These are phyloP conservation scores for Debaryomyces subglobosus DNA, from an alignment of 1,139 yeast genomes.

Conservation along the genomic window DNA sequence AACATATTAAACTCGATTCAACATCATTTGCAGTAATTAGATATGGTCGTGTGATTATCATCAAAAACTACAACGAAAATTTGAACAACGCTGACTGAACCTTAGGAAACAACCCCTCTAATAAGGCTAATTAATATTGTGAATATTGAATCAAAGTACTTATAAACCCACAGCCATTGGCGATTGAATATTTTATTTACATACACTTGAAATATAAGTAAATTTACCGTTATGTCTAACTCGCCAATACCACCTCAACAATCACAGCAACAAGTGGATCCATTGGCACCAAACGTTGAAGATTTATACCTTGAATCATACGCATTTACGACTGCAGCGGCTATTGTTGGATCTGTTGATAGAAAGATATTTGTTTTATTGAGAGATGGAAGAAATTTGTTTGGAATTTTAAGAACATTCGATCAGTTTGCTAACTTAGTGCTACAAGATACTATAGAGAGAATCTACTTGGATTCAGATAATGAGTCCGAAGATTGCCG, in stretches of 20 bases:
- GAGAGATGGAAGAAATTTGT: conserved; percentile 86
- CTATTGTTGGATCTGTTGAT: conserved; percentile 91
- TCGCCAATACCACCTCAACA: conserved; percentile 21
- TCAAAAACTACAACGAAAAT: conserved; percentile 2
- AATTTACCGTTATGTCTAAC: conserved; percentile 17
- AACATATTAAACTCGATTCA: neutral
- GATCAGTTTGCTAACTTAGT: conserved; percentile 96
- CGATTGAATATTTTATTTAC: neutral
- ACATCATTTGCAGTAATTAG: conserved; percentile 5
- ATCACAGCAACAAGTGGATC: conserved; percentile 19
- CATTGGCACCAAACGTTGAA: conserved; percentile 42
- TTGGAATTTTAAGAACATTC: conserved; percentile 91
- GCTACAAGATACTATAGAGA: conserved; percentile 85
- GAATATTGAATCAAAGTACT: conserved; percentile 3
- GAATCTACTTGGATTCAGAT: conserved; percentile 59
- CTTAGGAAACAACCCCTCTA: neutral
- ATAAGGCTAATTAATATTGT: conserved; percentile 2
- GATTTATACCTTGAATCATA: conserved; percentile 66
- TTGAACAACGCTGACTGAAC: neutral
- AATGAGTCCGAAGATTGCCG: conserved; percentile 19
- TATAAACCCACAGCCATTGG: neutral
- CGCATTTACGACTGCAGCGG: conserved; percentile 96
- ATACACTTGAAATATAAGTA: neutral
- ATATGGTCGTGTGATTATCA: neutral
- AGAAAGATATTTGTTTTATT: conserved; percentile 82